Evolutionary conservation across 2,329 filamentous ascomycete species (phyloP).

Genomic region (Amauroascus niger): DNA sequence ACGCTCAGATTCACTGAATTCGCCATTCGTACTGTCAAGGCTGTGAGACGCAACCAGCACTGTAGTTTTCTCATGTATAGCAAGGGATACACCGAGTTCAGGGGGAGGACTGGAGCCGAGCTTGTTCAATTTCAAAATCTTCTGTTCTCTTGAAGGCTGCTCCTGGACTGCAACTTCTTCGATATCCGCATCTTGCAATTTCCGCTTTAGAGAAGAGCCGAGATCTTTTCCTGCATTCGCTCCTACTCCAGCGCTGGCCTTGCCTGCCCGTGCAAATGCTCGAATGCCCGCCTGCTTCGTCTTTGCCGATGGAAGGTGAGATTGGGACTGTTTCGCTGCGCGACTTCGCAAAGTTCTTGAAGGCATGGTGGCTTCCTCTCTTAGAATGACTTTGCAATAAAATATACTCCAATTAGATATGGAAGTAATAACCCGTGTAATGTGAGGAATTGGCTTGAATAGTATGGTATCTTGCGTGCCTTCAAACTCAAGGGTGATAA

Average conservation of each 20-base stretch:
- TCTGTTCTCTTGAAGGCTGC: neutral
- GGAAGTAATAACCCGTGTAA: slow-evolving; percentile 2
- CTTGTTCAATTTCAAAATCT: neutral
- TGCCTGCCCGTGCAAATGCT: slow-evolving; percentile 38
- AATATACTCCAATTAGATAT: slow-evolving; percentile 8
- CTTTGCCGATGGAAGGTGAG: slow-evolving; percentile 27
- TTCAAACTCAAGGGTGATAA: neutral
- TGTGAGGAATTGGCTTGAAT: slow-evolving; percentile 4
- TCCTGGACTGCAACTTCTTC: neutral
- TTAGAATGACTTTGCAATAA: neutral
- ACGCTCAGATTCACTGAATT: neutral
- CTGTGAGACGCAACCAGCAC: neutral
- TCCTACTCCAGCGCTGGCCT: slow-evolving; percentile 28
- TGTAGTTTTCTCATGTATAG: neutral
- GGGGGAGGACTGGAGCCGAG: neutral
- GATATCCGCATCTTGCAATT: slow-evolving; percentile 24
- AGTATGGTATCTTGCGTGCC: neutral
- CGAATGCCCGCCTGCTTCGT: slow-evolving; percentile 35
- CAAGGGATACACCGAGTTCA: neutral
- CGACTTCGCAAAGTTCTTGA: slow-evolving; percentile 20
- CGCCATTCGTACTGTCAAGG: neutral
- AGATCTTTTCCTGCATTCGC: slow-evolving; percentile 20
- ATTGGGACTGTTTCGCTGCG: slow-evolving; percentile 20
- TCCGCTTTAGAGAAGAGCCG: slow-evolving; percentile 33
- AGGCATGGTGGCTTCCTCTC: slow-evolving; percentile 8